Base-by-base conservation (phyloP, 140 eudicot genomes). In the Anethum foeniculum region DNA sequence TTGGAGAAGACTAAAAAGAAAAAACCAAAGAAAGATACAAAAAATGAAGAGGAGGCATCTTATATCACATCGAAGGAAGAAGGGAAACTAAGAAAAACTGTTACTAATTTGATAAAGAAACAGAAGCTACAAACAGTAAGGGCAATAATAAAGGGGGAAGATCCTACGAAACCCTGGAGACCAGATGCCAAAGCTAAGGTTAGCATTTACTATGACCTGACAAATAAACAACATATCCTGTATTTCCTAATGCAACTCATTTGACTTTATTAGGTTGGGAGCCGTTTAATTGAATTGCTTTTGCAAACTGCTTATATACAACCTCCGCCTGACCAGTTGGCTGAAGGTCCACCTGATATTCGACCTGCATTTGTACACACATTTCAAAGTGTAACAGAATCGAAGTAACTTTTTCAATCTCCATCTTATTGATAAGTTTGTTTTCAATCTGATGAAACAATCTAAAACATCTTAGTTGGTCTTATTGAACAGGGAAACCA, bases 321-420 rank as follows among this genome's bases (percentile, higher is more conserved):
- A 84, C 82, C 90, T 72, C 97, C 97, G 49, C 81, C 86, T 72
- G 90, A 88, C 85, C 94, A 94, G 83, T 84, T 71, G 69, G 88
- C 88, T 36, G 97, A 86, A 36, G 83, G 77, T 77, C 85, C 96
- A 65, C 94, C 96, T 78, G 94, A 94, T 82, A 82, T 94, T 83
- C 93, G 97, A 64, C 98, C 98, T 84, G 98, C 98, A 69, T 94
- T 94, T 86, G 76, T 85, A 64, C 98, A 89, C 84, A 89, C 90
- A 11, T 80, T 75, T 41, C 87, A 82, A 83, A 88, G 85, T 86
- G 88, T 89, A 46, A 80, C 80, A 82, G 92, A 80, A n/a, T 77
- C 82, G 80, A 87, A 80, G 98, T 94, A 86, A 82, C 84, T 68
- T 54, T 58, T 67, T 49, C 1, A 71, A 23, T 18, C 73, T 74